Base-by-base conservation (phyloP, 1,284 basidiomycete species). In the Moesziomyces parantarcticus region DNA sequence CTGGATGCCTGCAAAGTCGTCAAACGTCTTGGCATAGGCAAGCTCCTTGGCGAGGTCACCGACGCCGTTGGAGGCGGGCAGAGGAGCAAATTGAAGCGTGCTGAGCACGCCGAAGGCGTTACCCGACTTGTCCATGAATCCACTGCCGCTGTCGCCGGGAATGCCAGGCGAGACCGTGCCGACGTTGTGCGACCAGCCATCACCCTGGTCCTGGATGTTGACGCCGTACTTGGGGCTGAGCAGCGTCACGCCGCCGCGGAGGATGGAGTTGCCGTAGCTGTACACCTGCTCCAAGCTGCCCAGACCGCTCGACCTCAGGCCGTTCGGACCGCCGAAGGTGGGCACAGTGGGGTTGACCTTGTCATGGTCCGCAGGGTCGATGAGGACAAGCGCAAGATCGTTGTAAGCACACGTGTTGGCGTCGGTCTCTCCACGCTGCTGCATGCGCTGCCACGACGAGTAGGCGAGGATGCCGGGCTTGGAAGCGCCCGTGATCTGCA, bases 251-350 rank as follows among this genome's bases (percentile, higher is more conserved):
- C 76, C 76, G 20, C 61, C 60, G n/a, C 76, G 60, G 10, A 77
- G 69, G 46, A 76, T 64, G 48, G 72, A 75, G 60, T 77, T 77
- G 57, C 73, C 74, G 49, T 73, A 77, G 54, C 62, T 63, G 69
- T 65, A 76, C n/a, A 75, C 60, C 45, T 54, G 53, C 46, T 77
- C 75, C 39, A 59, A 21, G 23, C 22, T 41, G 29, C 43, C 52
- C n/a, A 77, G 43, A 14, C 58, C 68, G 6, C 45, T 42, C 0
- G 58, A 48, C n/a, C 73, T 50, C 23, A 76, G 29, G 32, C 75
- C 75, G 5, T 46, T 55, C 9, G 75, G 75, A 26, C 75, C 75
- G 49, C 75, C 75, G 20, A 77, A 77, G 3, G 53, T 72, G 23
- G 75, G 73, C 2, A 77, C 59, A 22, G 72, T 66, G 32, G 75